Evolutionary conservation across 2,329 filamentous ascomycete species (phyloP).

Genomic region (Colletotrichum musae): DNA sequence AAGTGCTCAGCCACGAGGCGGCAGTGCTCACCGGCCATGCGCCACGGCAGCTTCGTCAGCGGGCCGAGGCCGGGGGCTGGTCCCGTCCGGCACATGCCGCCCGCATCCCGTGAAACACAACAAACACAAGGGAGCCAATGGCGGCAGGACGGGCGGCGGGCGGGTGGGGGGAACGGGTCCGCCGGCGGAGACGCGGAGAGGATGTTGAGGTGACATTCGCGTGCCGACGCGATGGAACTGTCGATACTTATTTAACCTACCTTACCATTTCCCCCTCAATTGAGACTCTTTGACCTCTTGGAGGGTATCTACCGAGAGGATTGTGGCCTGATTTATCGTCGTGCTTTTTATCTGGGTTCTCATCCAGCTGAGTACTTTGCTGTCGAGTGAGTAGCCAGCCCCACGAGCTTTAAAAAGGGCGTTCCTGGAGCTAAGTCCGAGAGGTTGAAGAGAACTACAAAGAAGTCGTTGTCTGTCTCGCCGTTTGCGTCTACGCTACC

Average conservation of each 20-base stretch:
- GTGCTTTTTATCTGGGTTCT: neutral
- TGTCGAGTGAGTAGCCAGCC: neutral
- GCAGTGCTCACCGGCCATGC: constrained; percentile 9
- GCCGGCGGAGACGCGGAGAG: neutral
- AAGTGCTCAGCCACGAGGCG: constrained; percentile 16
- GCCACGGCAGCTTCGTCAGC: constrained; percentile 25
- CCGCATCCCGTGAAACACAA: constrained; percentile 37
- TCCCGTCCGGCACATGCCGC: neutral
- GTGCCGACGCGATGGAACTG: neutral
- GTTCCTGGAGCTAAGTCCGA: neutral
- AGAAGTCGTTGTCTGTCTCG: neutral
- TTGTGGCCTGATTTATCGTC: constrained; percentile 1
- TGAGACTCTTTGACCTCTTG: constrained; percentile 12
- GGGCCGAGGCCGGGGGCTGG: neutral
- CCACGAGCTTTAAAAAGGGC: constrained; percentile 2
- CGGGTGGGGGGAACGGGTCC: constrained; percentile 1
- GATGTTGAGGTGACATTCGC: constrained; percentile 8
- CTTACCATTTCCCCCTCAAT: neutral
- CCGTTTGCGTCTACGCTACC: neutral
- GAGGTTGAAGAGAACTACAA: neutral
- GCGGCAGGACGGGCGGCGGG: neutral
- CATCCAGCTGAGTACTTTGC: constrained; percentile 4
- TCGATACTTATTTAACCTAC: no score
- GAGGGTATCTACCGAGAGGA: constrained; percentile 5
- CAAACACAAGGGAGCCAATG: neutral